These are phyloP conservation scores for Penicillium lagena DNA, from an alignment of 495 filamentous ascomycete species.

Conservation along the genomic window DNA sequence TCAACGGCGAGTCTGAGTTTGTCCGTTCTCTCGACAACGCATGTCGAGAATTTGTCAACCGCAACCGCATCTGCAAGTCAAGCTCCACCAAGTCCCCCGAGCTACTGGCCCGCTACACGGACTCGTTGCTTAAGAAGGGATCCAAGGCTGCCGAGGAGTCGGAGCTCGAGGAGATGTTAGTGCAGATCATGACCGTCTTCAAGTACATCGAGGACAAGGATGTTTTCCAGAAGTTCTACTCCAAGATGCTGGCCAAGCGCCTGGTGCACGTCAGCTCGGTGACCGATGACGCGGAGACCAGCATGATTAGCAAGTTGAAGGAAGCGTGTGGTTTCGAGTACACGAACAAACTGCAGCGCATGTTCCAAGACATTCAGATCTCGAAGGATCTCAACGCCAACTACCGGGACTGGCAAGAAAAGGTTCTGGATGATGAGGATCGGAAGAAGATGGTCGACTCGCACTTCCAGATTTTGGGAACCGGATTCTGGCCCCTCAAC, in stretches of 20 bases:
- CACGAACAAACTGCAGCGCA: slow-evolving; percentile 97
- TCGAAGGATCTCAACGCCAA: slow-evolving; percentile 90
- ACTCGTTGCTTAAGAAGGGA: slow-evolving; percentile 87
- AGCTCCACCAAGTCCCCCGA: slow-evolving; percentile 91
- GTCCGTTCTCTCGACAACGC: slow-evolving; percentile 95
- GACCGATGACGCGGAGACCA: slow-evolving; percentile 95
- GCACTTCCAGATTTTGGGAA: slow-evolving; percentile 83
- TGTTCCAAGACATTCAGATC: slow-evolving; percentile 99
- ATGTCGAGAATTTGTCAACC: slow-evolving; percentile 95
- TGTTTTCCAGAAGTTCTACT: slow-evolving; percentile 99
- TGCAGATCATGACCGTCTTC: slow-evolving; percentile 99
- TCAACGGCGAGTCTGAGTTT: slow-evolving; percentile 94
- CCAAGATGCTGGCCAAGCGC: slow-evolving; percentile 90
- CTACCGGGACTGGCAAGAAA: slow-evolving; percentile 67
- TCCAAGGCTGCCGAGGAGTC: slow-evolving; percentile 85
- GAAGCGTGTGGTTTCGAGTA: slow-evolving; percentile 98
- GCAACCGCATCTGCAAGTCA: slow-evolving; percentile 89
- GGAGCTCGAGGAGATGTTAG: slow-evolving; percentile 82
- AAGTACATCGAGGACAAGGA: slow-evolving; percentile 99
- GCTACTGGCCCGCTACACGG: slow-evolving; percentile 92
- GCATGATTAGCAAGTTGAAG: slow-evolving; percentile 99
- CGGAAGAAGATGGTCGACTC: slow-evolving; percentile 61
- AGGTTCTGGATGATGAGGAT: slow-evolving; percentile 55
- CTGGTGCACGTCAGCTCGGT: slow-evolving; percentile 91
- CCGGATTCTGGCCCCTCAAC: slow-evolving; percentile 93